phyloP scores from a whole-genome alignment of 495 filamentous ascomycete species.

The Pyrenula aspistea region DNA sequence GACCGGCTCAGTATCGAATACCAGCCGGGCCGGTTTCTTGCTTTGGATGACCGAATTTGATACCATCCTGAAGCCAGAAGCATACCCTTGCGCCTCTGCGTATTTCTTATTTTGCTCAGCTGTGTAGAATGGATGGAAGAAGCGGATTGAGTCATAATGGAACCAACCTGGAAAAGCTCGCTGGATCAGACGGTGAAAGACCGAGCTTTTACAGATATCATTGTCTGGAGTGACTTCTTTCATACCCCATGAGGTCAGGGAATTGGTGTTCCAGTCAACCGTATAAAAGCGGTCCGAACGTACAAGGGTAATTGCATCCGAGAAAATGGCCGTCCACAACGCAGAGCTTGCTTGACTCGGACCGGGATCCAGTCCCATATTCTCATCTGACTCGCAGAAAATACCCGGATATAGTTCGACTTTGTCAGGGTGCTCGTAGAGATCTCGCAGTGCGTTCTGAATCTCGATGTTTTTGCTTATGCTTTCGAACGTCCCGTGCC shows the following conservation, averaged over 20 bases:
- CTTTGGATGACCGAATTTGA: no score
- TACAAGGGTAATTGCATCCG: conserved; percentile 12
- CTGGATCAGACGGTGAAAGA: conserved; percentile 15
- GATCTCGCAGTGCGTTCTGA: conserved; percentile 15
- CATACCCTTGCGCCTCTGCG: no score
- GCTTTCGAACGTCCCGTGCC: conserved; percentile 22
- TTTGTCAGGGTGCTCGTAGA: conserved; percentile 27
- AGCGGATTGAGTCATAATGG: conserved; percentile 16
- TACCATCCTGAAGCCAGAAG: no score
- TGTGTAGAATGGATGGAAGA: conserved; percentile 19
- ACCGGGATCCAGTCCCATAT: conserved; percentile 9
- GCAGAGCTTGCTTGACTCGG: neutral
- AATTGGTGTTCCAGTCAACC: conserved; percentile 11
- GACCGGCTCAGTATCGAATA: no score
- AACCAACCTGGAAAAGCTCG: conserved; percentile 17
- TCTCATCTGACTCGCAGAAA: no score
- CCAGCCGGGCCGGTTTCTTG: no score
- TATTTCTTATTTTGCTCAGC: conserved; percentile 12
- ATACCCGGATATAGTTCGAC: conserved; percentile 32
- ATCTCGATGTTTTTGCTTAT: conserved; percentile 24
- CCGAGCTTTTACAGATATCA: conserved; percentile 10
- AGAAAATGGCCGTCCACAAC: conserved; percentile 9
- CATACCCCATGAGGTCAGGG: conserved; percentile 15
- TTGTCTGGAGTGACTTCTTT: conserved; percentile 15
- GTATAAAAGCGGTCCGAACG: conserved; percentile 13